Percentiles rank a stretch among this genome's conserved stretches.
Conservation (phyloP, 2,329 filamentous ascomycete species). For the Curvularia spicifera region DNA sequence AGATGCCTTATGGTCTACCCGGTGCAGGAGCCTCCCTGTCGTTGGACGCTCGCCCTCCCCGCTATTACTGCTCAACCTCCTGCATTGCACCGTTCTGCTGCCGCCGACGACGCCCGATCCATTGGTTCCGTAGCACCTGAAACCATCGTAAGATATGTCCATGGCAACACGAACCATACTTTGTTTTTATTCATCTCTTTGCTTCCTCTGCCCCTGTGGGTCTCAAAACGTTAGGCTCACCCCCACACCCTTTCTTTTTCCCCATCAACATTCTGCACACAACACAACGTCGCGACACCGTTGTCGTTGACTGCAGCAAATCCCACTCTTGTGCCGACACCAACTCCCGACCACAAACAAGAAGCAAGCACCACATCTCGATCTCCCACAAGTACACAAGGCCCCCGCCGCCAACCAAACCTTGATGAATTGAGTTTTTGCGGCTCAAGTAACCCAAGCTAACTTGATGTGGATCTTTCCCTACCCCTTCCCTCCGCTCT, state of each 20-base stretch:
- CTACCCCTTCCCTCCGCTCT: not conserved
- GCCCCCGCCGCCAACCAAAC: not conserved
- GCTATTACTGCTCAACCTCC: not conserved
- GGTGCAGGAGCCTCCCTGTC: not conserved
- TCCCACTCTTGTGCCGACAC: too few species aligned
- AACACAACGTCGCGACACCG: not conserved
- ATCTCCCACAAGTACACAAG: not conserved
- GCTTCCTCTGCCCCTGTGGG: not conserved
- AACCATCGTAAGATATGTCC: not conserved
- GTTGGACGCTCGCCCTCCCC: slow-evolving; percentile 1
- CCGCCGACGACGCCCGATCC: not conserved
- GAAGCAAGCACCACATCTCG: not conserved
- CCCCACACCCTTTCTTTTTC: not conserved
- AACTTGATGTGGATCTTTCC: not conserved
- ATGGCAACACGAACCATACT: not conserved
- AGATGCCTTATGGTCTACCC: not conserved
- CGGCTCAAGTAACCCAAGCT: not conserved
- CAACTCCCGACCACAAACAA: too few species aligned
- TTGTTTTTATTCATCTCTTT: not conserved
- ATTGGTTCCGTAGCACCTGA: not conserved
- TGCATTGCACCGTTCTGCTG: not conserved
- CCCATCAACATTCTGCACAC: not conserved
- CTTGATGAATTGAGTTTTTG: not conserved
- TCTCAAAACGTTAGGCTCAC: not conserved
- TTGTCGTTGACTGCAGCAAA: too few species aligned